These are phyloP conservation scores for Candida nanaspora DNA, from an alignment of 805 yeast species.

Conservation along the genomic window DNA sequence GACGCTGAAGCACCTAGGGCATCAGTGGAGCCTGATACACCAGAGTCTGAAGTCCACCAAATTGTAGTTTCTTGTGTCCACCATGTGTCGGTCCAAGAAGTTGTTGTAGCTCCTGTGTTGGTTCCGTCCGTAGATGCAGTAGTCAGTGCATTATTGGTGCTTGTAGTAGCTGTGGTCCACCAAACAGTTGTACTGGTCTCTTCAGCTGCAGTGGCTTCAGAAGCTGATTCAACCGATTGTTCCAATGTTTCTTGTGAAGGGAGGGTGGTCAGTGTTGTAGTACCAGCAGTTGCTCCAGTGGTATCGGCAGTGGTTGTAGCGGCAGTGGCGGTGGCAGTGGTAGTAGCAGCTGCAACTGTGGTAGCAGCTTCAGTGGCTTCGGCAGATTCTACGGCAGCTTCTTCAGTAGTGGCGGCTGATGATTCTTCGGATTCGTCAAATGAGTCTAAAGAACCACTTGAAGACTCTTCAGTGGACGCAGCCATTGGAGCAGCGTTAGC, in stretches of 20 bases:
- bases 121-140: too few species aligned
- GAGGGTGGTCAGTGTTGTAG: constrained; percentile 1
- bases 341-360: neutral
- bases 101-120: neutral
- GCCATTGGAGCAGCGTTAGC: constrained; percentile 1
- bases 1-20: constrained; percentile 1
- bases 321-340: neutral
- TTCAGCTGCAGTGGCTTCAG: constrained; percentile 4
- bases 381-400: constrained; percentile 1
- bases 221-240: too few species aligned
- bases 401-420: constrained; percentile 1
- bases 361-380: neutral
- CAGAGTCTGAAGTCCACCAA: constrained; percentile 14
- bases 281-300: neutral
- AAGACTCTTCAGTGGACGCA: too few species aligned
- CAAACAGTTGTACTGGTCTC: constrained; percentile 3
- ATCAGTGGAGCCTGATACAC: constrained; percentile 7
- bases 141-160: too few species aligned
- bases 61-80: constrained; percentile 9
- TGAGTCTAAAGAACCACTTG: constrained; percentile 13
- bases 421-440: neutral
- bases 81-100: neutral
- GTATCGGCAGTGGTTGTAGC: neutral
- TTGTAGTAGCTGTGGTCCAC: too few species aligned
- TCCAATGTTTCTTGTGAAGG: neutral